Base-by-base conservation (phyloP, 352 stramenopile species). In the Globisporangium echinulatum region DNA sequence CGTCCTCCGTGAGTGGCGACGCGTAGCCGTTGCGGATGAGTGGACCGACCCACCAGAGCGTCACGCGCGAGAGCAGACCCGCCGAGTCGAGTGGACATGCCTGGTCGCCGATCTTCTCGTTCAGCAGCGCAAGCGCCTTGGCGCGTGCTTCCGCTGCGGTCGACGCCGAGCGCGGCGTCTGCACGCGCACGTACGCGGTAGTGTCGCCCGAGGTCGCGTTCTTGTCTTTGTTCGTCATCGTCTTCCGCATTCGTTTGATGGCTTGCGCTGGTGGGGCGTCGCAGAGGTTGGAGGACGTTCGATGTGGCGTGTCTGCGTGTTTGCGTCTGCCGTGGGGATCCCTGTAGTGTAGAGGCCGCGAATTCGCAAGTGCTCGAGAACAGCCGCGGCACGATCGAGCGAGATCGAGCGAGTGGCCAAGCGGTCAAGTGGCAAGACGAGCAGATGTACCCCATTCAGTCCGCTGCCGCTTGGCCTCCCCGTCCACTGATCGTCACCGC, bases 21-120 rank as follows among this genome's bases (percentile, higher is more conserved):
- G n/a, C n/a, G n/a, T n/a, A n/a, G n/a, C n/a, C n/a, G n/a, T n/a
- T n/a, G n/a, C n/a, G n/a, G n/a, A n/a, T n/a, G n/a, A n/a, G n/a
- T n/a, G n/a, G n/a, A n/a, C n/a, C n/a, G n/a, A 74, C 56, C 67
- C 67, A 74, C 48, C 52, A 63, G 17, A 74, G 44, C 38, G 53
- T 52, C 5, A 71, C 38, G 14, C 54, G 48, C 40, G 63, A 68
- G 36, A 73, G 49, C 50, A 40, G 59, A 33, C 58, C 65, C 4
- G 62, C 67, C 36, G 39, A 53, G 36, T 73, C 67, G 14, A 73
- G 42, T 19, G 67, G 67, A 46, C 56, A 62, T 11, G 49, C 40
- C 36, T 15, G 19, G 49, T 52, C 56, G 15, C 50, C 17, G 6
- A 43, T 11, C 49, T 55, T 62, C 19, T 25, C 19, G 19, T 25